Base-by-base conservation (phyloP, 2,329 filamentous ascomycete genomes). In the Fusarium bulbicola region DNA sequence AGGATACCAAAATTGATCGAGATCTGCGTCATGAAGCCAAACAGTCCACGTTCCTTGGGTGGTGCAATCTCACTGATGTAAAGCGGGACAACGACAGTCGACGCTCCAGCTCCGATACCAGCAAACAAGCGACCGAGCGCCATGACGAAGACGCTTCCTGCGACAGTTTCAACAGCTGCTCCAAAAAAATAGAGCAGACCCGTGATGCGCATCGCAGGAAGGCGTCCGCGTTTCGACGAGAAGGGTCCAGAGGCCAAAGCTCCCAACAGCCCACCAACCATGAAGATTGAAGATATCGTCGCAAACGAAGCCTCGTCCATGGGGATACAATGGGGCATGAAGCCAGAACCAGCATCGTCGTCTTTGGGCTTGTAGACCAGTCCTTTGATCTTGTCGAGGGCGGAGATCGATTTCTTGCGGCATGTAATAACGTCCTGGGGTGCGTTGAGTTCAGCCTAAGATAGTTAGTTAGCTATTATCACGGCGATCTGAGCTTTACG, bases 61-160 rank as follows among this genome's bases (percentile, higher is more conserved):
- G 95, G 96, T 0, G 95, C 92, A 32, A 98, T 89, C 82, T 99
- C 96, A 50, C 94, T 95, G 75, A 99, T 94, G 85, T 97, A 99
- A 26, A 99, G 89, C 1, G 96, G 96, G 6, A 97, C 95, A 40
- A 98, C 93, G 26, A 99, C 96, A 6, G 96, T 95, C 3, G 95
- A 90, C 6, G 95, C 94, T 28, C 96, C 96, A 11, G 95, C 95
- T 12, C 93, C 95, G 4, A 97, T 80, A 16, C 96, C 96, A 14
- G 93, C 92, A 20, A 98, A 80, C 28, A 97, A 85, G 28, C 96
- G 89, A 10, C 95, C 96, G 21, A 93, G 70, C 1, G 89, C 88
- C 82, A 99, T 86, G 36, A 92, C 80, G 6, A 87, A 82, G 24
- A 97, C 92, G 43, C 87, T 90, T 6, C 86, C 84, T 1, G 95